A percentile compares a stretch with the other conserved stretches of the same genome.
phyloP scores from a whole-genome alignment of 352 stramenopile species.

The Phytophthora sp. region DNA sequence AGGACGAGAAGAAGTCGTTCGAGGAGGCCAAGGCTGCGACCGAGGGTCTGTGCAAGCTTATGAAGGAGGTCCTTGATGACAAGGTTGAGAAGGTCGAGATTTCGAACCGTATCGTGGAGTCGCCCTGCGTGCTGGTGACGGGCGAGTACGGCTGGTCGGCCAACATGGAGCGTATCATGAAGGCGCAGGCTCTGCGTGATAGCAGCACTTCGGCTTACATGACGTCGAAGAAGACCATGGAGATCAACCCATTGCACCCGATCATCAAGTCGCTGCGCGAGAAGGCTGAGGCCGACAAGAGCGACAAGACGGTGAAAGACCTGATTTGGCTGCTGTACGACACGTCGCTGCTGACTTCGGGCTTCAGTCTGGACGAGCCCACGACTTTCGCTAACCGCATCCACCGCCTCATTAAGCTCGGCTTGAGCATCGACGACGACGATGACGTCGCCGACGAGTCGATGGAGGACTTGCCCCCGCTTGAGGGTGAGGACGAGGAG shows the following conservation, averaged over 20 bases:
- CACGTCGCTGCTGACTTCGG: conserved; percentile 98
- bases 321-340: conserved; percentile 99
- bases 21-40: conserved; percentile 99
- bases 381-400: conserved; percentile 99
- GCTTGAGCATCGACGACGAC: conserved; percentile 98
- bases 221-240: conserved; percentile 99
- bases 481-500: conserved; percentile 96
- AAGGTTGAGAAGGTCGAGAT: conserved; percentile 99
- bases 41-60: conserved; percentile 98
- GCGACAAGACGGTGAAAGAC: conserved; percentile 99
- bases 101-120: conserved; percentile 98
- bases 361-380: conserved; percentile 99
- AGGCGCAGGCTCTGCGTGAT: conserved; percentile 99
- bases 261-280: conserved; percentile 99
- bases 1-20: conserved; percentile 99
- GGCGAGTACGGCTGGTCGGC: conserved; percentile 99
- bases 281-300: conserved; percentile 98
- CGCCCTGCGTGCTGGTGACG: conserved; percentile 98
- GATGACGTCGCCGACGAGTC: conserved; percentile 94
- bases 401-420: conserved; percentile 99
- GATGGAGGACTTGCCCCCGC: conserved; percentile 96
- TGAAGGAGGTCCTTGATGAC: conserved; percentile 99
- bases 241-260: conserved; percentile 99
- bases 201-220: conserved; percentile 98
- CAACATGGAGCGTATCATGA: conserved; percentile 99